Conservation (phyloP, 2,329 filamentous ascomycete species). For the Colletotrichum higginsianum region DNA sequence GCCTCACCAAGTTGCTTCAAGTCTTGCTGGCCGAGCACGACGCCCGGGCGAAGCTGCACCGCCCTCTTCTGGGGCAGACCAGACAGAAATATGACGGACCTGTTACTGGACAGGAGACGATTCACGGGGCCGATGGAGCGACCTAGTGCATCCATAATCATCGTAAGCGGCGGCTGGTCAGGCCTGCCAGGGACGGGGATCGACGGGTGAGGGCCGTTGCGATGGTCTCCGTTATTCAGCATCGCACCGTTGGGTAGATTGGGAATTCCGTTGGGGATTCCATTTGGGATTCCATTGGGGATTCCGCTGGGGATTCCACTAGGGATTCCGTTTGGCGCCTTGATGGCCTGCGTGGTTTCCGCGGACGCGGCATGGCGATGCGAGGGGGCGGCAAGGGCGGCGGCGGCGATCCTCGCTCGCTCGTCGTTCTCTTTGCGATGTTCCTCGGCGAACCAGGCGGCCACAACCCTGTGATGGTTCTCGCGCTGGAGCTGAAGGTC, state of each 20-base stretch:
- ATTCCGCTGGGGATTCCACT: too few relatives aligned
- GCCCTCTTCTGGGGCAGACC: slow-evolving; percentile 18
- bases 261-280: too few relatives aligned
- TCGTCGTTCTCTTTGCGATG: slow-evolving; percentile 20
- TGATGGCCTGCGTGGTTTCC: slow-evolving; percentile 12
- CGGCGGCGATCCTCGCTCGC: slow-evolving; percentile 29
- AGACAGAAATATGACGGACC: slow-evolving; percentile 8
- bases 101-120: slow-evolving; percentile 45
- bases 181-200: neutral
- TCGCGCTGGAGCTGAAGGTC: slow-evolving; percentile 1
- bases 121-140: slow-evolving; percentile 55
- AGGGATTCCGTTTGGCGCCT: neutral
- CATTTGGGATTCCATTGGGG: too few relatives aligned
- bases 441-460: slow-evolving; percentile 16
- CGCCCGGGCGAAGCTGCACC: slow-evolving; percentile 28
- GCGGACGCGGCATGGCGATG: neutral
- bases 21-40: slow-evolving; percentile 1
- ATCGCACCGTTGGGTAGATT: slow-evolving; percentile 2
- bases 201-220: neutral
- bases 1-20: slow-evolving; percentile 11
- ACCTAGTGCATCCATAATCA: slow-evolving; percentile 56
- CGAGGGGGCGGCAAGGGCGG: slow-evolving; percentile 24
- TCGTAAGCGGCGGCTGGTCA: slow-evolving; percentile 11
- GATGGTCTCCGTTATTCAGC: slow-evolving; percentile 13
- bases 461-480: neutral